A percentile compares a stretch with the other conserved stretches of the same genome.
These are phyloP conservation scores for Glaciozyma antarctica DNA, from an alignment of 768 basidiomycete species.

Conservation along the genomic window DNA sequence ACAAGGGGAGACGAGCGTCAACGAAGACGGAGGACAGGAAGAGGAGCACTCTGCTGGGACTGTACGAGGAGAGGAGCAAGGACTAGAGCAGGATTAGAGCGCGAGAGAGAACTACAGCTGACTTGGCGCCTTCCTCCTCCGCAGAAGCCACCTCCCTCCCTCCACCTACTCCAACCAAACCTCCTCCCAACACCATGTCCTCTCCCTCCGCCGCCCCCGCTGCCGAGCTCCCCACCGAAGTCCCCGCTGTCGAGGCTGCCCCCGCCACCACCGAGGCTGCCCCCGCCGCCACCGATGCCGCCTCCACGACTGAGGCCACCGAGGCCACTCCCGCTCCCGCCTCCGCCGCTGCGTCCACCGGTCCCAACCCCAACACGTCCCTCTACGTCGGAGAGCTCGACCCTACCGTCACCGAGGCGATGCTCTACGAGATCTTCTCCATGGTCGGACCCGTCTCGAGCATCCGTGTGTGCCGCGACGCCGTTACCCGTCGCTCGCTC, in stretches of 20 bases:
- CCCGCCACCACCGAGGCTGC: constrained; percentile 17
- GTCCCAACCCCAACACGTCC: constrained; percentile 36
- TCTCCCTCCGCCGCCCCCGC: constrained; percentile 24
- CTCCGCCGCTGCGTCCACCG: neutral
- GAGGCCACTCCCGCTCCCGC: constrained; percentile 23
- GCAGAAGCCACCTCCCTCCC: no score
- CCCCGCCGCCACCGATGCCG: constrained; percentile 28
- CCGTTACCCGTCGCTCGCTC: constrained; percentile 97
- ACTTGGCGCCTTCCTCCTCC: no score
- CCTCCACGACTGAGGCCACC: constrained; percentile 17
- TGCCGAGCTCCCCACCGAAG: constrained; percentile 4
- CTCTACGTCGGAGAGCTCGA: constrained; percentile 99
- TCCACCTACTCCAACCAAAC: neutral
- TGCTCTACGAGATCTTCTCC: constrained; percentile 99
- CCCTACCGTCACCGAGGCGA: constrained; percentile 94
- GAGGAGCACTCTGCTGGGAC: no score
- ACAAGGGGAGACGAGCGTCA: no score
- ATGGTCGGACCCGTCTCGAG: constrained; percentile 99
- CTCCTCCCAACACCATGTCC: constrained; percentile 12
- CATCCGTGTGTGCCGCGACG: constrained; percentile 99
- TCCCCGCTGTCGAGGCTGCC: constrained; percentile 25
- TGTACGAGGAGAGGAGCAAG: no score
- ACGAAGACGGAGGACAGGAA: no score
- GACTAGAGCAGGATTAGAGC: no score
- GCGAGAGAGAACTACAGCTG: no score